A percentile compares a stretch with the other conserved stretches of the same genome.
phyloP scores from a whole-genome alignment of 345 rosid genomes.

The Boechera divaricarpa region DNA sequence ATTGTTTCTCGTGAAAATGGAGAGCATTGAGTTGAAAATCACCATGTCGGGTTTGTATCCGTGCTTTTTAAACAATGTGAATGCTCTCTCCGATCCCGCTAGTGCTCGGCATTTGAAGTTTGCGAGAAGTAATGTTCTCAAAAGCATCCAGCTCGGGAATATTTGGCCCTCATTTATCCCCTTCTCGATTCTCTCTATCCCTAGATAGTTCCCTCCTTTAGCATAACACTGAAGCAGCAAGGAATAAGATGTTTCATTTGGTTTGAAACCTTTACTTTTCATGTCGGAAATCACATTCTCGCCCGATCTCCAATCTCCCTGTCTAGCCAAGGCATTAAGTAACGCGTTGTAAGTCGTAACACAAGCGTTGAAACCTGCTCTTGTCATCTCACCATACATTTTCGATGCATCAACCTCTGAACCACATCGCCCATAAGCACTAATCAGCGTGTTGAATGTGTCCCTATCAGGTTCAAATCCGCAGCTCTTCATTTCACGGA shows the following conservation, averaged over 20 bases:
- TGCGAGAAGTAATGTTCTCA: constrained; percentile 77
- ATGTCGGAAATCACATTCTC: constrained; percentile 76
- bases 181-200: constrained; percentile 71
- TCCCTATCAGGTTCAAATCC: constrained; percentile 92
- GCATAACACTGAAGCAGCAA: constrained; percentile 78
- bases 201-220: constrained; percentile 68
- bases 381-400: constrained; percentile 74
- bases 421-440: constrained; percentile 87
- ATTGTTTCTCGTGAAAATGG: constrained; percentile 71
- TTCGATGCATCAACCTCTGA: constrained; percentile 69
- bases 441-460: constrained; percentile 83
- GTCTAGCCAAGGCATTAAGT: constrained; percentile 78
- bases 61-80: constrained; percentile 56
- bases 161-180: constrained; percentile 67
- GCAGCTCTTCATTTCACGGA: constrained; percentile 84
- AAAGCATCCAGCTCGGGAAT: constrained; percentile 92
- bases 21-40: constrained; percentile 76
- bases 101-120: constrained; percentile 73
- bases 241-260: constrained; percentile 78
- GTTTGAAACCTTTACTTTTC: constrained; percentile 79
- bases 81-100: constrained; percentile 72
- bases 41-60: constrained; percentile 89
- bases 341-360: constrained; percentile 84
- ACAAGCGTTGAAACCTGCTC: constrained; percentile 80
- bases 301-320: constrained; percentile 80